phyloP scores from a whole-genome alignment of 768 basidiomycete genomes.

The Pholiota conissans region DNA sequence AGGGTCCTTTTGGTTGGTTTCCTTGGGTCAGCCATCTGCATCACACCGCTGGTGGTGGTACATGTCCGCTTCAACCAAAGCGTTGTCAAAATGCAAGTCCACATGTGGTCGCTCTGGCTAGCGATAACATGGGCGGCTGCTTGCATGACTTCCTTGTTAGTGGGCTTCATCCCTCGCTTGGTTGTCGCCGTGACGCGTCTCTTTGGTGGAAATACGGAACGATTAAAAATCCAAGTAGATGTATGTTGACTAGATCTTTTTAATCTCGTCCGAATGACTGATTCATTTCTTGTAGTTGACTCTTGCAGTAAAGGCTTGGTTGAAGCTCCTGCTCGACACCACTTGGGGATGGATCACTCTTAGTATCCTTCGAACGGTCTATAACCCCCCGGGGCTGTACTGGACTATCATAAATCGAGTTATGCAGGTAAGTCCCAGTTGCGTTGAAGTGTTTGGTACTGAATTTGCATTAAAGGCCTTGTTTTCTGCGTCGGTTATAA shows the following conservation, averaged over 20 bases:
- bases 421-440: constrained; percentile 54
- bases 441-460: background rate
- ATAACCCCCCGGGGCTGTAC: constrained; percentile 62
- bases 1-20: constrained; percentile 58
- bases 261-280: background rate
- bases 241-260: constrained; percentile 32
- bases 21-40: constrained; percentile 62
- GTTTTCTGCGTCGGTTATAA: constrained; percentile 43
- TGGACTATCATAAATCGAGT: constrained; percentile 71
- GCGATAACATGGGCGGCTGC: constrained; percentile 64
- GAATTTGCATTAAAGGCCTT: constrained; percentile 32
- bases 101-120: constrained; percentile 68
- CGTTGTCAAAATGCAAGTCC: constrained; percentile 52
- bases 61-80: constrained; percentile 56
- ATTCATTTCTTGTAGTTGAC: constrained; percentile 43
- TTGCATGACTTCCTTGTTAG: constrained; percentile 61
- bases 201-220: constrained; percentile 63
- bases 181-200: constrained; percentile 54
- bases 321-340: constrained; percentile 67
- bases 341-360: constrained; percentile 76
- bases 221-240: constrained; percentile 68
- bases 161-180: constrained; percentile 61
- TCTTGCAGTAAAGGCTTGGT: constrained; percentile 68
- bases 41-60: constrained; percentile 71
- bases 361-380: constrained; percentile 57